Evolutionary conservation across 176 grass and related monocot species (phyloP).

Genomic region (Avena insularis): DNA sequence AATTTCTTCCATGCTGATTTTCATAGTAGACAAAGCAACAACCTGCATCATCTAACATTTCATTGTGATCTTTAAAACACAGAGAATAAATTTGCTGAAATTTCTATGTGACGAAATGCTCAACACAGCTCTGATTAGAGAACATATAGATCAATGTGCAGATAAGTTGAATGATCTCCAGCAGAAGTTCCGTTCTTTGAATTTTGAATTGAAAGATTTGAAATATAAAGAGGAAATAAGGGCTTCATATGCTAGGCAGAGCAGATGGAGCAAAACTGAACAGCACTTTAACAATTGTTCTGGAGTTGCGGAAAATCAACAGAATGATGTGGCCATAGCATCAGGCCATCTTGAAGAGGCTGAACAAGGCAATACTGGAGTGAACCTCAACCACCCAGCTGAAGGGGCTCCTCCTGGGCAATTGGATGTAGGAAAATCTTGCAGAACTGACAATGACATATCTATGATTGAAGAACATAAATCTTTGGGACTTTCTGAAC

Average conservation of each 20-base stretch:
- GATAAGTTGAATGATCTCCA: slow-evolving; percentile 86
- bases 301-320: slow-evolving; percentile 53
- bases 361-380: slow-evolving; percentile 48
- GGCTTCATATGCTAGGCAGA: slow-evolving; percentile 51
- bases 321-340: slow-evolving; percentile 32
- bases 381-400: slow-evolving; percentile 55
- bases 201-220: slow-evolving; percentile 80
- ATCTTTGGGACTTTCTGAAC: slow-evolving; percentile 48
- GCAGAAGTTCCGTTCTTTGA: slow-evolving; percentile 72
- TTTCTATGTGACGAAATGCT: slow-evolving; percentile 95
- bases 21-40: slow-evolving; percentile 37
- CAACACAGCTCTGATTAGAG: slow-evolving; percentile 84
- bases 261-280: slow-evolving; percentile 58
- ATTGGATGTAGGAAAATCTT: slow-evolving; percentile 37
- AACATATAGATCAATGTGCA: slow-evolving; percentile 87
- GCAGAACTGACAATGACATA: slow-evolving; percentile 41
- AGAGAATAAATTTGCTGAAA: slow-evolving; percentile 92
- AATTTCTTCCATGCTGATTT: slow-evolving; percentile 32
- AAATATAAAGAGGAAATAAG: slow-evolving; percentile 73
- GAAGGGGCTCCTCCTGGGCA: slow-evolving; percentile 40
- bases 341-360: slow-evolving; percentile 44
- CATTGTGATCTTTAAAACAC: slow-evolving; percentile 50
- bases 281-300: slow-evolving; percentile 46
- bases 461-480: slow-evolving; percentile 47
- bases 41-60: slow-evolving; percentile 43